phyloP scores from a whole-genome alignment of 495 filamentous ascomycete species.

The Penicillium paradoxum region DNA sequence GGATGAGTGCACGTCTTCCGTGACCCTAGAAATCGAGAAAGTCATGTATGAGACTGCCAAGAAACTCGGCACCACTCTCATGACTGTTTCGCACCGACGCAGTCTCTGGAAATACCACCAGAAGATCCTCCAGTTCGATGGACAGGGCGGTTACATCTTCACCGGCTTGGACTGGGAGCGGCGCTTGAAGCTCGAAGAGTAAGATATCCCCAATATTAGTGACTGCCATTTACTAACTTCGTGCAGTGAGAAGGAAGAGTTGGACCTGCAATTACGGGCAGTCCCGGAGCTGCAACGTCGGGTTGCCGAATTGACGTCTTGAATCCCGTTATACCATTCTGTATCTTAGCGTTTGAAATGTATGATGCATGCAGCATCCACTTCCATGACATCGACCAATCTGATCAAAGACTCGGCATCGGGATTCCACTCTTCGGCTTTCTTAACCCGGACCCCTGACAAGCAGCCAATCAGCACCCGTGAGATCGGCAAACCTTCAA shows the following conservation, averaged over 20 bases:
- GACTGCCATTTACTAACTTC: constrained; percentile 6
- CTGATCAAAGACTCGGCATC: background rate
- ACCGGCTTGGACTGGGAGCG: constrained; percentile 85
- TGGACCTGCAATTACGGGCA: constrained; percentile 75
- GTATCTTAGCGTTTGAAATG: constrained; percentile 1
- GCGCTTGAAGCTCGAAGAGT: constrained; percentile 82
- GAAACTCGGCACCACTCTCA: constrained; percentile 80
- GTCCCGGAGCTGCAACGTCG: constrained; percentile 85
- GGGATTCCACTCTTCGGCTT: background rate
- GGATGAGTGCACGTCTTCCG: constrained; percentile 91
- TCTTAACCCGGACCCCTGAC: background rate
- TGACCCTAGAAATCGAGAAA: constrained; percentile 89
- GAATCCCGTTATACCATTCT: background rate
- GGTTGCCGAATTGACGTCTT: constrained; percentile 62
- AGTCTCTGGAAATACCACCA: constrained; percentile 96
- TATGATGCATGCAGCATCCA: constrained; percentile 6
- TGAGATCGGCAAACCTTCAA: background rate
- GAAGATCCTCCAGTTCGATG: constrained; percentile 93
- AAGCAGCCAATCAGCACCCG: background rate
- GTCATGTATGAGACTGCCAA: constrained; percentile 98
- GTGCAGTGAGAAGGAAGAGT: constrained; percentile 80
- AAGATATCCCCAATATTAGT: constrained; percentile 27
- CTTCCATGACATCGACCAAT: background rate
- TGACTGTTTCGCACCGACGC: constrained; percentile 88
- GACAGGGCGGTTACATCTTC: constrained; percentile 86